A percentile compares a stretch with the other conserved stretches of the same genome.
phyloP scores from a whole-genome alignment of 139 green algal species.

The Spirogloea muscicola region DNA sequence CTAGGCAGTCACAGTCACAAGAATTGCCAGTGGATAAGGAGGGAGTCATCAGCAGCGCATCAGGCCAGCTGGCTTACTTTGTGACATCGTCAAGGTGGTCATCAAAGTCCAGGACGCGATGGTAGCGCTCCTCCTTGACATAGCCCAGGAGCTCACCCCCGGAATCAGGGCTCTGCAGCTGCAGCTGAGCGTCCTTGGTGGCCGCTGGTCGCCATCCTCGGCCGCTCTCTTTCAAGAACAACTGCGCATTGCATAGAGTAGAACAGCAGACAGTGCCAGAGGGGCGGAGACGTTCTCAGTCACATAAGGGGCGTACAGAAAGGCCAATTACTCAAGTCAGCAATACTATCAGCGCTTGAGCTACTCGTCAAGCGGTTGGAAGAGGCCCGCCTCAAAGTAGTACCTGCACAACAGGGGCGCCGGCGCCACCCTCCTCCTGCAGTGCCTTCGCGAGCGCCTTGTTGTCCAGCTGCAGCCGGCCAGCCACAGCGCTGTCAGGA shows the following conservation, averaged over 20 bases:
- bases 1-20: too few relatives aligned
- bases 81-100: slow-evolving; percentile 46
- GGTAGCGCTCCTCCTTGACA: slow-evolving; percentile 32
- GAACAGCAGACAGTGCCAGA: background rate
- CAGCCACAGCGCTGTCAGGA: background rate
- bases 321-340: too few relatives aligned
- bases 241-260: background rate
- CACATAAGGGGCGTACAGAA: too few relatives aligned
- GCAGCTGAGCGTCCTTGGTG: background rate
- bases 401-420: slow-evolving; percentile 10
- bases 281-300: too few relatives aligned
- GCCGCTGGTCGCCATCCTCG: background rate
- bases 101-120: slow-evolving; percentile 40
- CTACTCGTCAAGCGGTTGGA: too few relatives aligned
- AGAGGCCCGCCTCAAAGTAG: slow-evolving; percentile 5
- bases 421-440: slow-evolving; percentile 18
- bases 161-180: background rate
- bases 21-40: too few relatives aligned
- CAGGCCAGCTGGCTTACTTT: too few relatives aligned
- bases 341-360: background rate
- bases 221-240: slow-evolving; percentile 7
- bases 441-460: background rate
- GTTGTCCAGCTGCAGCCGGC: slow-evolving; percentile 5
- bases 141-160: slow-evolving; percentile 17
- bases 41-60: too few relatives aligned